Percentiles rank a stretch among this genome's conserved stretches.
Conservation (phyloP, 495 filamentous ascomycete species). For the Talaromyces nanjingensis region DNA sequence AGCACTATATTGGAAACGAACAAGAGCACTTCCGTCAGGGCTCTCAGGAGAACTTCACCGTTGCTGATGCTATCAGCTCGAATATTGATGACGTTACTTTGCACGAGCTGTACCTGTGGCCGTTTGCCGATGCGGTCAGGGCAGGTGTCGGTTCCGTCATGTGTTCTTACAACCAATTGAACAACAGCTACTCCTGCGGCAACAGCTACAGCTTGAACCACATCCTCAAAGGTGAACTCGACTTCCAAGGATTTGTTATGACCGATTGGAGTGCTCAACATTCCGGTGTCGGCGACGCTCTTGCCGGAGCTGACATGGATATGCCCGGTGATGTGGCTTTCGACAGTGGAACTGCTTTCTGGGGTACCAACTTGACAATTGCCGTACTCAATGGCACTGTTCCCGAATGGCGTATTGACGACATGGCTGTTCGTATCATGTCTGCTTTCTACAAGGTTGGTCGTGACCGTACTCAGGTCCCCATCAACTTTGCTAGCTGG, state of each 20-base stretch:
- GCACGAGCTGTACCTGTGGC: conserved; percentile 95
- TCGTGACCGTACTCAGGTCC: conserved; percentile 51
- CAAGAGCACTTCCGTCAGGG: conserved; percentile 84
- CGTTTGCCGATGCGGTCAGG: conserved; percentile 68
- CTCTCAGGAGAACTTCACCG: conserved; percentile 49
- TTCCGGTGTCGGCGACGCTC: conserved; percentile 66
- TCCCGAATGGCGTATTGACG: conserved; percentile 85
- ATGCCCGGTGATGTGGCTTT: conserved; percentile 89
- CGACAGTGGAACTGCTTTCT: conserved; percentile 65
- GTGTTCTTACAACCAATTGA: conserved; percentile 89
- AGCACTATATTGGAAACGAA: conserved; percentile 73
- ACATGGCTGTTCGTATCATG: conserved; percentile 92
- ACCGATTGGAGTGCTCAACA: conserved; percentile 88
- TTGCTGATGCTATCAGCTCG: conserved; percentile 53
- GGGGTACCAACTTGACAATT: conserved; percentile 80
- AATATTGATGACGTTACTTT: conserved; percentile 92
- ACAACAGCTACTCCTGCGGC: conserved; percentile 63
- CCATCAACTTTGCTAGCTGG: conserved; percentile 87
- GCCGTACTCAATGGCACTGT: conserved; percentile 86
- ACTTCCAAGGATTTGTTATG: conserved; percentile 92
- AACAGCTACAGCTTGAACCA: conserved; percentile 73
- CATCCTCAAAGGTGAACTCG: conserved; percentile 83
- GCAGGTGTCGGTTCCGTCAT: conserved; percentile 80
- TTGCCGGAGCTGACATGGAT: conserved; percentile 88
- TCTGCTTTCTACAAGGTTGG: conserved; percentile 89